Evolutionary conservation across 768 basidiomycete species (phyloP), one percentile per base, ranked within the genome.

Genomic region (Mycena kentingensis): DNA sequence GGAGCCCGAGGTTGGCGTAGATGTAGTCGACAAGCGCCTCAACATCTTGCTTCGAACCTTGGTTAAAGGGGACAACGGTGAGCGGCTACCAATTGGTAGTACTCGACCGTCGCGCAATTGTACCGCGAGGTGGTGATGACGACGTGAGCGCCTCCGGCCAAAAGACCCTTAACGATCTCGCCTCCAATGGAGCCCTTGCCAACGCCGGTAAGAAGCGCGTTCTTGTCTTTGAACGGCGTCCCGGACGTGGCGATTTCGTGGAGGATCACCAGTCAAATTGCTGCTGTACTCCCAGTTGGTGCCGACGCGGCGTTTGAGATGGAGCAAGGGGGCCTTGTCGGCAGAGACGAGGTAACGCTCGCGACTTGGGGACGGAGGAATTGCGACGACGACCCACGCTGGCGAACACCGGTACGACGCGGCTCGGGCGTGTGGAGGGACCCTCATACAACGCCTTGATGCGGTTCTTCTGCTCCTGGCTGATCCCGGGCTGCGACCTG

Each of bases 161-260:
- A n/a, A n/a, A n/a, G n/a, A n/a, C n/a, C n/a, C n/a, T n/a, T n/a
- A n/a, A n/a, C n/a, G n/a, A n/a, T n/a, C n/a, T n/a, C n/a, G n/a
- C n/a, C n/a, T n/a, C n/a, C n/a, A n/a, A n/a, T n/a, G n/a, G n/a
- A n/a, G n/a, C n/a, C n/a, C n/a, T n/a, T n/a, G n/a, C n/a, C n/a
- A 46, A 98, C 96, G 65, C 97, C 97, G 28, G 97, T 99, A 27
- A 98, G 80, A 16, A 99, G 82, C 3, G 97, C 97, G 63, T 98
- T 98, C 81, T 98, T 99, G 77, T 95, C 95, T 70, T 96, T 90
- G 81, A 98, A 99, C 1, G 94, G 94, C 1, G 95, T 98, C 13
- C 97, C 97, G 4, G 96, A 93, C 0, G 97, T 98, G 5, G 97
- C 97, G 61, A 99, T 98, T 72, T 99, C 97, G 66, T 94, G 92